Evolutionary conservation across 345 rosid genomes (phyloP).

Genomic region (Lumnitzera racemosa): DNA sequence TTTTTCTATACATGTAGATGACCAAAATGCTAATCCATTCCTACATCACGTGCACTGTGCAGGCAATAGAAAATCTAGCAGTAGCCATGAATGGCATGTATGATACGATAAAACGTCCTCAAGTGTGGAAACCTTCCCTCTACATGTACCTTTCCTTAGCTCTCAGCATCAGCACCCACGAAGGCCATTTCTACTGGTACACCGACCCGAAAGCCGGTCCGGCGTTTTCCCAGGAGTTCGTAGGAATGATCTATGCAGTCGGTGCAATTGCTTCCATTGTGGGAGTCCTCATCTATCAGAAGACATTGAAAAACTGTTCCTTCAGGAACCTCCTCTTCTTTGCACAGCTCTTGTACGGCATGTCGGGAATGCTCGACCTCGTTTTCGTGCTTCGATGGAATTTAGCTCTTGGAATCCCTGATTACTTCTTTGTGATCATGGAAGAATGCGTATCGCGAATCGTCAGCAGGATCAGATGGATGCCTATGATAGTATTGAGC

Average conservation of each 20-base stretch:
- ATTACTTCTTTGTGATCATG: constrained; percentile 56
- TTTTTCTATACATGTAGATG: too few species aligned
- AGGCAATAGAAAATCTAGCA: constrained; percentile 38
- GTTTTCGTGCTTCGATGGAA: constrained; percentile 69
- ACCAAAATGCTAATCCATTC: too few species aligned
- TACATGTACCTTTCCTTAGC: constrained; percentile 71
- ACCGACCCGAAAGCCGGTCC: constrained; percentile 76
- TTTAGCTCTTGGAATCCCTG: constrained; percentile 51
- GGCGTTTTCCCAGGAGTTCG: constrained; percentile 77
- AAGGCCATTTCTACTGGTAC: constrained; percentile 81
- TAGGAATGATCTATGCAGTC: constrained; percentile 54
- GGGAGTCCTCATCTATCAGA: constrained; percentile 74
- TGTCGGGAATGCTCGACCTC: constrained; percentile 68
- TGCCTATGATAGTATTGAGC: constrained; percentile 70
- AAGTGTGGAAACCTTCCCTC: constrained; percentile 84
- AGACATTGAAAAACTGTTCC: constrained; percentile 51
- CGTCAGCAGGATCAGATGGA: constrained; percentile 61
- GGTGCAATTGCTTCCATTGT: constrained; percentile 74
- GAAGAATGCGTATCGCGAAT: constrained; percentile 62
- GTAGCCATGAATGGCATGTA: constrained; percentile 45
- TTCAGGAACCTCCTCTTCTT: constrained; percentile 51
- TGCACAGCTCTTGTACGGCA: constrained; percentile 53
- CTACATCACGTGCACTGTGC: constrained; percentile 3
- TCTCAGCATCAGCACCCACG: constrained; percentile 70
- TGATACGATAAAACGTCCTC: constrained; percentile 56